Evolutionary conservation across 306 rosid species (phyloP).

Genomic region (Glycyrrhiza uralensis): DNA sequence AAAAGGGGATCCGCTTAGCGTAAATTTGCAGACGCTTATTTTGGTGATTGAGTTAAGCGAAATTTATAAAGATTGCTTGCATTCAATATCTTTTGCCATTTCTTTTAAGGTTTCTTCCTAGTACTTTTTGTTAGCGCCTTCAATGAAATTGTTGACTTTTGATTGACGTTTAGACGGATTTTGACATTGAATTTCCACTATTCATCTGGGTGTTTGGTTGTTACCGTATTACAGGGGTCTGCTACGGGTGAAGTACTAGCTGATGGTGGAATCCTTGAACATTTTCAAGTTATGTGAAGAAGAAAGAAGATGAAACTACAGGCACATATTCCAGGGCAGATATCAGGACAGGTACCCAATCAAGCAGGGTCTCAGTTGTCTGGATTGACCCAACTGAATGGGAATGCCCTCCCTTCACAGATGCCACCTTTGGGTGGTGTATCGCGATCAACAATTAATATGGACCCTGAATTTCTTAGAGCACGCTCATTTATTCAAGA

Average conservation of each 20-base stretch:
- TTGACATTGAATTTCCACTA: not conserved
- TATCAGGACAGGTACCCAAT: constrained; percentile 69
- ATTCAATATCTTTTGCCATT: constrained; percentile 22
- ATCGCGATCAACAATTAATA: constrained; percentile 34
- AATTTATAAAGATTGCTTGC: not conserved
- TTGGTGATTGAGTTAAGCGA: not conserved
- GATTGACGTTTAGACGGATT: not conserved
- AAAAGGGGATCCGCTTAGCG: constrained; percentile 3
- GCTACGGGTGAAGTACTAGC: constrained; percentile 6
- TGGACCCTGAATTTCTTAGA: constrained; percentile 64
- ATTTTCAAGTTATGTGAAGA: constrained; percentile 43
- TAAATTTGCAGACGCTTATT: not conserved
- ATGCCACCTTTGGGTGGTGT: constrained; percentile 40
- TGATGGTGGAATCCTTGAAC: constrained; percentile 25
- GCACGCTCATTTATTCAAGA: constrained; percentile 54
- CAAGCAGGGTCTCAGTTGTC: constrained; percentile 70
- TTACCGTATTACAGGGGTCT: constrained; percentile 16
- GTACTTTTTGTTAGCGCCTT: not conserved
- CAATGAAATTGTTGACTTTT: not conserved
- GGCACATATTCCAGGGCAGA: constrained; percentile 61
- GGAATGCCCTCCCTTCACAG: constrained; percentile 55
- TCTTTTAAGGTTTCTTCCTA: not conserved
- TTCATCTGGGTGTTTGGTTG: constrained; percentile 3
- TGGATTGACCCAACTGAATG: constrained; percentile 52
- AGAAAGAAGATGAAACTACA: constrained; percentile 55